Conservation (phyloP, 441 rosid genomes). For the Bocquillonia castaneifolia region DNA sequence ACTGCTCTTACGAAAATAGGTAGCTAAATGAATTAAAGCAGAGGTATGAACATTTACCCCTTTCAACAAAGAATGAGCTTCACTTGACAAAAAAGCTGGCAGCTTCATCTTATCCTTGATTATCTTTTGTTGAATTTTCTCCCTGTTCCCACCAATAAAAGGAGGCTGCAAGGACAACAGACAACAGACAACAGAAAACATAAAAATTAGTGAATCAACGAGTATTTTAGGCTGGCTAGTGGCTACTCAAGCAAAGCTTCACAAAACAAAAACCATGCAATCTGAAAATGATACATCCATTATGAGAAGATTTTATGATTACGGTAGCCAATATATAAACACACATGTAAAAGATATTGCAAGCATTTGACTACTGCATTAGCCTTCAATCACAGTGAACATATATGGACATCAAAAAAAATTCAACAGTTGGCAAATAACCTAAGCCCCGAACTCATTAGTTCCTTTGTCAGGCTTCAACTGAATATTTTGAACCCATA, state of each 20-base stretch:
- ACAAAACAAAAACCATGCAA: too few relatives aligned
- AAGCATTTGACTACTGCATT: too few relatives aligned
- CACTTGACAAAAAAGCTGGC: constrained; percentile 56
- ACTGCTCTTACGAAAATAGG: not conserved
- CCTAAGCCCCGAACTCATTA: not conserved
- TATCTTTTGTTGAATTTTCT: constrained; percentile 54
- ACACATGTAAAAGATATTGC: too few relatives aligned
- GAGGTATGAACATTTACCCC: constrained; percentile 37
- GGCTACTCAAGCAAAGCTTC: not conserved
- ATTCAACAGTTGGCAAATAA: not conserved
- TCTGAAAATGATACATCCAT: too few relatives aligned
- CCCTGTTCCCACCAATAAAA: constrained; percentile 27
- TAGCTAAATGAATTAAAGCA: not conserved
- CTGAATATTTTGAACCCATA: not conserved
- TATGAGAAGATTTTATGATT: too few relatives aligned
- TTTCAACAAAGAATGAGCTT: constrained; percentile 67
- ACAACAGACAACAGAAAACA: not conserved
- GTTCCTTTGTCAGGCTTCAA: not conserved
- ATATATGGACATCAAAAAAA: not conserved
- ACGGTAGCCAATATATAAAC: too few relatives aligned
- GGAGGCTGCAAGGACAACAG: constrained; percentile 31
- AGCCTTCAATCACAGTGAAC: too few relatives aligned
- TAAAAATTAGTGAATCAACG: not conserved
- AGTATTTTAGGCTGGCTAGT: too few relatives aligned
- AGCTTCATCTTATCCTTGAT: constrained; percentile 65